Conservation (phyloP, 148 eudicot species). For the Rhododendron ovatum region DNA sequence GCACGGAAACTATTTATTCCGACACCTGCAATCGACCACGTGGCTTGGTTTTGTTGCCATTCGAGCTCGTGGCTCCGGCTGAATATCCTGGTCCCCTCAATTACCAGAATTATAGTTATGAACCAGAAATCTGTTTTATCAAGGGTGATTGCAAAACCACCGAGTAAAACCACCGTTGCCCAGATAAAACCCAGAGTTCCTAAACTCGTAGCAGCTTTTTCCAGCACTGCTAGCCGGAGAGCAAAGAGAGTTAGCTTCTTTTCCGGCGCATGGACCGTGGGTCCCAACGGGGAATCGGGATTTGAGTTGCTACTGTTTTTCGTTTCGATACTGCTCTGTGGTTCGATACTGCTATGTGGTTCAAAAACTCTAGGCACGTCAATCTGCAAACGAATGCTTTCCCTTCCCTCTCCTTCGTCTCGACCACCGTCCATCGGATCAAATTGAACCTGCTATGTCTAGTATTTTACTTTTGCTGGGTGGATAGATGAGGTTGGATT, state of each 20-base stretch:
- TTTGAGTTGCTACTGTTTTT: constrained; percentile 25
- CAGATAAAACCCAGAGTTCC: constrained; percentile 84
- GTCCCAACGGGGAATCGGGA: background rate
- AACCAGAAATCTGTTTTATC: constrained; percentile 76
- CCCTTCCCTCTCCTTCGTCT: constrained; percentile 14
- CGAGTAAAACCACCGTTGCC: constrained; percentile 90
- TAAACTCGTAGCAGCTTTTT: constrained; percentile 65
- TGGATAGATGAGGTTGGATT: background rate
- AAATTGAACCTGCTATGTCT: background rate
- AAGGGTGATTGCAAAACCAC: constrained; percentile 79
- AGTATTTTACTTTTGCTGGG: background rate
- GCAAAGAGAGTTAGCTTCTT: constrained; percentile 74
- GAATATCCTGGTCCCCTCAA: constrained; percentile 73
- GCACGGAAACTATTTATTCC: constrained; percentile 57
- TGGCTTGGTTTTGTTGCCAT: constrained; percentile 83
- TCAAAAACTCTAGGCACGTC: constrained; percentile 20
- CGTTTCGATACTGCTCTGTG: constrained; percentile 32
- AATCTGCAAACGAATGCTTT: constrained; percentile 39
- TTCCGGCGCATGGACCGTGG: constrained; percentile 50
- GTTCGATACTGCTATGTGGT: constrained; percentile 38
- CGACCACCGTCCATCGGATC: constrained; percentile 20
- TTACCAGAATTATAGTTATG: constrained; percentile 62
- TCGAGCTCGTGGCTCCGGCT: constrained; percentile 84
- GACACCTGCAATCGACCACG: constrained; percentile 48
- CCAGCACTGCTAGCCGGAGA: constrained; percentile 71